Conservation (phyloP, 352 stramenopile species). For the Poterioochromonas sp. region DNA sequence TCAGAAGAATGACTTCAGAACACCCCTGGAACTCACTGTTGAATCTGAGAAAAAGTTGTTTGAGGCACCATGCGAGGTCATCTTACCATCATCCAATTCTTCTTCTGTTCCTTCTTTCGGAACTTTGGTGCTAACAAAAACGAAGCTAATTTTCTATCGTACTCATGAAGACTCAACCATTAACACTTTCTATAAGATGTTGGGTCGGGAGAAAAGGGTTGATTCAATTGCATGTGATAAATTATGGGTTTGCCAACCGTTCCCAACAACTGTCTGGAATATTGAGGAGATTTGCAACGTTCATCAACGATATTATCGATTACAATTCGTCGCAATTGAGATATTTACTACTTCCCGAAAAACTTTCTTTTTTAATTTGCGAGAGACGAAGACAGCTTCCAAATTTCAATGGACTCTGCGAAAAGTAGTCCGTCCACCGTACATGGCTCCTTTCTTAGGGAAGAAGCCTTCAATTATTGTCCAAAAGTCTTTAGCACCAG, state of each 20-base stretch:
- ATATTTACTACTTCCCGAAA: constrained; percentile 8
- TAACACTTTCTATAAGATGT: neutral
- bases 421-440: neutral
- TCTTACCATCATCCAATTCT: constrained; percentile 18
- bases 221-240: neutral
- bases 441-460: constrained; percentile 13
- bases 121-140: neutral
- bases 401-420: neutral
- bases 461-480: neutral
- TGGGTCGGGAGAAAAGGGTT: neutral
- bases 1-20: neutral
- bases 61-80: constrained; percentile 19
- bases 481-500: constrained; percentile 31
- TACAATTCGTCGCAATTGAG: constrained; percentile 24
- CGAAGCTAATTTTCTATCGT: neutral
- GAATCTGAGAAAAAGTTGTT: neutral
- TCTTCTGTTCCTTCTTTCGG: neutral
- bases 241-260: constrained; percentile 22
- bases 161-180: neutral
- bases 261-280: neutral
- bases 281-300: constrained; percentile 6
- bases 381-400: neutral
- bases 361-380: constrained; percentile 25
- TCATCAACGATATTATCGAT: neutral
- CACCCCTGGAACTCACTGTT: neutral